Conservation (phyloP, 805 yeast genomes). For the Ogataea chonburiensis region DNA sequence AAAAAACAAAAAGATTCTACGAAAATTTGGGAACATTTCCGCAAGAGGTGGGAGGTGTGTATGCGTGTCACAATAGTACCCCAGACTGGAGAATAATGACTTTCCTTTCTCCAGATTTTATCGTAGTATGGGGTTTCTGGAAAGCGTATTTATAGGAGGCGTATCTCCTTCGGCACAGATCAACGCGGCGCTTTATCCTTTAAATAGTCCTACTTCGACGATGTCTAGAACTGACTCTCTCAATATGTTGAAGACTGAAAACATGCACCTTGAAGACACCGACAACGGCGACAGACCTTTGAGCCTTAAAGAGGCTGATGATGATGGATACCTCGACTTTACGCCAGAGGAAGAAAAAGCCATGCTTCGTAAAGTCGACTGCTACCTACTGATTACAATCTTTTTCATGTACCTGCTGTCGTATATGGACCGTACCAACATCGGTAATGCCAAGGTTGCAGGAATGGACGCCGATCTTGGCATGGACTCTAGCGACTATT, state of each 20-base stretch:
- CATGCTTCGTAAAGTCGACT: conserved; percentile 18
- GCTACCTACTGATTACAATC: conserved; percentile 17
- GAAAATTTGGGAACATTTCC: conserved; percentile 11
- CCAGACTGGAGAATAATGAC: conserved; percentile 1
- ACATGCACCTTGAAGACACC: conserved; percentile 6
- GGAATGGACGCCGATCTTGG: conserved; percentile 13
- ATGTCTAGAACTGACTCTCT: background rate
- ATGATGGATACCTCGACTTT: conserved; percentile 14
- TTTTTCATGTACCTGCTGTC: conserved; percentile 42
- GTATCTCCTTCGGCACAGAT: background rate
- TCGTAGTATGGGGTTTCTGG: background rate
- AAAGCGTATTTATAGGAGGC: background rate
- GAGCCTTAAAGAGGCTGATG: conserved; percentile 4
- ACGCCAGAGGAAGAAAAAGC: conserved; percentile 21
- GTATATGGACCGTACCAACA: conserved; percentile 54
- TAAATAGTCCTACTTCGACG: background rate
- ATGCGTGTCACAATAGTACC: conserved; percentile 1
- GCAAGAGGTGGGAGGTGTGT: conserved; percentile 2
- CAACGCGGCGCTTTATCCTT: background rate
- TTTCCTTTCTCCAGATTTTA: background rate
- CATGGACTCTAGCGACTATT: conserved; percentile 10
- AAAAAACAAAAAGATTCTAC: too few species aligned
- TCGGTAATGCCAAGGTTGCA: conserved; percentile 32
- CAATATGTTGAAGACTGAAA: conserved; percentile 5
- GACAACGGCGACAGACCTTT: conserved; percentile 8